These are phyloP conservation scores for Aspergillus carbonarius DNA, from an alignment of 2,329 filamentous ascomycete species.

Conservation along the genomic window DNA sequence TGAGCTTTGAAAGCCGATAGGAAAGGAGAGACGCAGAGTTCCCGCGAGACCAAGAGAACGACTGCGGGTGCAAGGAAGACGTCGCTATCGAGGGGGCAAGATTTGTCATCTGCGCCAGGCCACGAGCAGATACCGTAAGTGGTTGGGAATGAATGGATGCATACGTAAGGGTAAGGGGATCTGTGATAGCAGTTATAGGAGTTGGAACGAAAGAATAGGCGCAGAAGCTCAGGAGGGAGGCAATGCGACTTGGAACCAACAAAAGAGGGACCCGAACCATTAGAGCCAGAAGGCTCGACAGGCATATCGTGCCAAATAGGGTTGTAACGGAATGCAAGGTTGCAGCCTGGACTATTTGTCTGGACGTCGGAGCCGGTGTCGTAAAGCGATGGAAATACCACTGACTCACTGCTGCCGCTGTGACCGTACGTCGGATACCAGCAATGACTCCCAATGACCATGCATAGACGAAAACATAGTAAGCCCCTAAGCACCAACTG, in stretches of 20 bases:
- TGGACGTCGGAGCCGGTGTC: slow-evolving; percentile 72
- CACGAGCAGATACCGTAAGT: slow-evolving; percentile 72
- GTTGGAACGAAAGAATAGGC: slow-evolving; percentile 81
- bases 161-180: slow-evolving; percentile 88
- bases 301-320: slow-evolving; percentile 87
- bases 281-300: slow-evolving; percentile 79
- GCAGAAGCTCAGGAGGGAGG: slow-evolving; percentile 67
- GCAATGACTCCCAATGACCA: slow-evolving; percentile 90
- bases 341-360: slow-evolving; percentile 79
- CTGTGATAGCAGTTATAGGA: slow-evolving; percentile 80
- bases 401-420: slow-evolving; percentile 91
- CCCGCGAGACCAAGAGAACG: slow-evolving; percentile 43
- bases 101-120: slow-evolving; percentile 78
- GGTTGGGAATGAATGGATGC: slow-evolving; percentile 89
- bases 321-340: slow-evolving; percentile 78
- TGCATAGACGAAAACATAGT: slow-evolving; percentile 90
- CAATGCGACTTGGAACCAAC: slow-evolving; percentile 72
- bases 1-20: slow-evolving; percentile 85
- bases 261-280: slow-evolving; percentile 82
- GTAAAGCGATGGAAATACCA: slow-evolving; percentile 98
- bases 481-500: slow-evolving; percentile 93
- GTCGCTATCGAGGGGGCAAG: slow-evolving; percentile 68
- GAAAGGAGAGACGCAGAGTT: slow-evolving; percentile 64
- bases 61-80: slow-evolving; percentile 57
- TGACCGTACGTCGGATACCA: slow-evolving; percentile 85